Evolutionary conservation across 805 yeast species (phyloP).

Genomic region (Ogataea saltuana): DNA sequence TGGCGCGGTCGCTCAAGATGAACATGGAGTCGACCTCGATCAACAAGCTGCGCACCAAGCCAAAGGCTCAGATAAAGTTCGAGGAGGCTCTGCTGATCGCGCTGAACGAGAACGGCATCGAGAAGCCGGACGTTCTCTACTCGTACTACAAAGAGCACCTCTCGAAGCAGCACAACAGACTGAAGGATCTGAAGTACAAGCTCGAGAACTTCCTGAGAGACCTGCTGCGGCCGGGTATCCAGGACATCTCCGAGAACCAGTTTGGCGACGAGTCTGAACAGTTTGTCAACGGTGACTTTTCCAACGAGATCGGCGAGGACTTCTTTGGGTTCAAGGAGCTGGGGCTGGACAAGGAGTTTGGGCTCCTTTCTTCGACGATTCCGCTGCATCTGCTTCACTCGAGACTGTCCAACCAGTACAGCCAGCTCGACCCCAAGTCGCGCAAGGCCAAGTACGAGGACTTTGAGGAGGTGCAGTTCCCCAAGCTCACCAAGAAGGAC

Average conservation of each 20-base stretch:
- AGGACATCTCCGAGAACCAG: slow-evolving; percentile 68
- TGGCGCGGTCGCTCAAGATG: slow-evolving; percentile 67
- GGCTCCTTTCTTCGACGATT: slow-evolving; percentile 77
- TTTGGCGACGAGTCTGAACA: slow-evolving; percentile 92
- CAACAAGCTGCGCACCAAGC: slow-evolving; percentile 38
- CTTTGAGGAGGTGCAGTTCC: slow-evolving; percentile 55
- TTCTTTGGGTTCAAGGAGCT: slow-evolving; percentile 95
- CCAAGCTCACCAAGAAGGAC: slow-evolving; percentile 52
- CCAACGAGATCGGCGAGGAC: slow-evolving; percentile 93
- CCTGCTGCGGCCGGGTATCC: slow-evolving; percentile 75
- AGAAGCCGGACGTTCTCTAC: slow-evolving; percentile 73
- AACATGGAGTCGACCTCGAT: slow-evolving; percentile 66
- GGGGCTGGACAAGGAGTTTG: slow-evolving; percentile 91
- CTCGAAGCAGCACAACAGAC: slow-evolving; percentile 63
- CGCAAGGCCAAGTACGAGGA: slow-evolving; percentile 64
- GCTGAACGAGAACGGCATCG: slow-evolving; percentile 83
- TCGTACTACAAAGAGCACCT: slow-evolving; percentile 73
- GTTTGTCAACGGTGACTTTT: slow-evolving; percentile 91
- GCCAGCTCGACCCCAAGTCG: slow-evolving; percentile 43
- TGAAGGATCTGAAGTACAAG: slow-evolving; percentile 66
- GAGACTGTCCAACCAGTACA: slow-evolving; percentile 59
- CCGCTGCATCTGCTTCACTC: slow-evolving; percentile 89
- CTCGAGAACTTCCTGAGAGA: slow-evolving; percentile 74
- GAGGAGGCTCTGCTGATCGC: slow-evolving; percentile 59
- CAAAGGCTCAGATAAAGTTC: slow-evolving; percentile 24